Conservation (phyloP, 768 basidiomycete species). For the Phlebiopsis flavidoalba region DNA sequence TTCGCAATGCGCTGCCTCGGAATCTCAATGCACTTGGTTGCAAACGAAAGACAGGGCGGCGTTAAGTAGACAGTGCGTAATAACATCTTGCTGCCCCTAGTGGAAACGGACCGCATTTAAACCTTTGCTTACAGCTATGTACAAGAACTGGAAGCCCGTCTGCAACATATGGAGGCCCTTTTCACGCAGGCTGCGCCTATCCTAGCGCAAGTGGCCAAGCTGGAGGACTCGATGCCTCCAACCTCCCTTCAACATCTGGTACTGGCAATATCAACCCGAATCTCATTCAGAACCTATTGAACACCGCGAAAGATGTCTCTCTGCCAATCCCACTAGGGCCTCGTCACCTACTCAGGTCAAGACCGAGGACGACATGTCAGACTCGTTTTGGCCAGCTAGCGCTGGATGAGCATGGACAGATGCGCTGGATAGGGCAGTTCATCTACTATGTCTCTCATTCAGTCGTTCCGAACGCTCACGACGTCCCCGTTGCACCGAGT, state of each 20-base stretch:
- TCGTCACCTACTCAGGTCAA: conserved; percentile 35
- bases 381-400: conserved; percentile 86
- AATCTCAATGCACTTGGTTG: conserved; percentile 80
- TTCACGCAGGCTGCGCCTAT: conserved; percentile 79
- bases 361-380: conserved; percentile 71
- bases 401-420: conserved; percentile 83
- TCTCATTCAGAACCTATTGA: conserved; percentile 19
- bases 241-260: conserved; percentile 10
- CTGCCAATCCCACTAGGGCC: conserved; percentile 4
- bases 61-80: conserved; percentile 78
- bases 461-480: conserved; percentile 76
- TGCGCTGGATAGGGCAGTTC: conserved; percentile 92
- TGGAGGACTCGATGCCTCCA: conserved; percentile 31
- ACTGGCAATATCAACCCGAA: conserved; percentile 11
- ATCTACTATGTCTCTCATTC: conserved; percentile 88
- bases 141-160: conserved; percentile 83
- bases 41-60: conserved; percentile 91
- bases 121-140: conserved; percentile 57
- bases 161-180: conserved; percentile 85
- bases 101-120: neutral
- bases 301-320: conserved; percentile 10
- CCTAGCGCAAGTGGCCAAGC: conserved; percentile 64
- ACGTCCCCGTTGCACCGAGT: conserved; percentile 70
- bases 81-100: neutral
- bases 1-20: conserved; percentile 71